Conservation (phyloP, 2,329 filamentous ascomycete species). For the Chrysoporthe puriensis region DNA sequence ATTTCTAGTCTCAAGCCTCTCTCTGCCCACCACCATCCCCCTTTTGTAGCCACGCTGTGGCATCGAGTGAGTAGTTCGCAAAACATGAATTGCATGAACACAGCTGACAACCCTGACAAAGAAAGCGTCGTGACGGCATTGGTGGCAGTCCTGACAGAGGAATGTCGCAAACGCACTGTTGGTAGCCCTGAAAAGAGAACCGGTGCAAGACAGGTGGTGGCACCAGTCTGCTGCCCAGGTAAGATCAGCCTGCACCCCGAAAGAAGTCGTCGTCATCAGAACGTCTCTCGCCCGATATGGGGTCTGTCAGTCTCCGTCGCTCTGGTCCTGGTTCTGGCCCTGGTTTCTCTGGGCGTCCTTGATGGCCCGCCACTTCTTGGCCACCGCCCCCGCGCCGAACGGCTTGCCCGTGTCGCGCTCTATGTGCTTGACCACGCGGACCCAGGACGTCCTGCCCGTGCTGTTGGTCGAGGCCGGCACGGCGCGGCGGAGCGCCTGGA, state of each 20-base stretch:
- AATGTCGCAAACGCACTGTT: no score
- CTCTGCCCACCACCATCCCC: no score
- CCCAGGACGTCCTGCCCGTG: constrained; percentile 5
- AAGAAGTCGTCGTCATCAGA: background rate
- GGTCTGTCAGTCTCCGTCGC: background rate
- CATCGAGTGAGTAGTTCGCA: no score
- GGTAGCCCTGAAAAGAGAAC: no score
- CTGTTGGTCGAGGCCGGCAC: background rate
- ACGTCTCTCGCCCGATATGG: no score
- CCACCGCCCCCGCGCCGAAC: constrained; percentile 8
- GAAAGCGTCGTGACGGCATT: background rate
- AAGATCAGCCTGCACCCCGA: background rate
- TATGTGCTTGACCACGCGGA: background rate
- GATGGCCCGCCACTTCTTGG: constrained; percentile 1
- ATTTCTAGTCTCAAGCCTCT: no score
- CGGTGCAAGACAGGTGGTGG: background rate
- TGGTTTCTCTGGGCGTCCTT: background rate
- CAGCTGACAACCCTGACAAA: background rate
- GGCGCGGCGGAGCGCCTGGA: background rate
- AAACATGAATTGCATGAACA: no score
- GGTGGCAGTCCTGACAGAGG: no score
- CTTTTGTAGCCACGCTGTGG: no score
- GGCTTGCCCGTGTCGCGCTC: constrained; percentile 11
- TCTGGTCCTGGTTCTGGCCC: background rate
- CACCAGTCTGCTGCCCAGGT: background rate